Evolutionary conservation across 192 early-diverging fungal genomes (phyloP).

Genomic region (Coemansia aciculifera): DNA sequence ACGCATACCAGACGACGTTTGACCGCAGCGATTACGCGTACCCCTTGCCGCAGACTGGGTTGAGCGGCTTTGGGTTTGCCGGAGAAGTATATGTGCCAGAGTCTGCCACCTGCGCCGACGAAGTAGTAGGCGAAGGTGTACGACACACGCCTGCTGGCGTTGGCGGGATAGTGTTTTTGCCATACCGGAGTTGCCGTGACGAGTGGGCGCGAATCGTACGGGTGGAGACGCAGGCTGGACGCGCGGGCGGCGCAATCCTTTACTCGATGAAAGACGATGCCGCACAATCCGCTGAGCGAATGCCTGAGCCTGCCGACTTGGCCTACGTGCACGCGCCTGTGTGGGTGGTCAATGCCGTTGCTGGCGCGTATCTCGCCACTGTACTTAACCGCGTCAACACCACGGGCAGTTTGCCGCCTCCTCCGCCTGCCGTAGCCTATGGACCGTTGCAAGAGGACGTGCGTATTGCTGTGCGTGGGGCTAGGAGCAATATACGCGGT

Average conservation of each 20-base stretch:
- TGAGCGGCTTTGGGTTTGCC: conserved; percentile 32
- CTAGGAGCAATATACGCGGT: background rate
- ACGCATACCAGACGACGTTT: conserved; percentile 36
- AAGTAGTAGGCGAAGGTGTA: conserved; percentile 8
- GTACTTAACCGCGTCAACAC: conserved; percentile 15
- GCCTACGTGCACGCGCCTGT: conserved; percentile 30
- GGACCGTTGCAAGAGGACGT: conserved; percentile 17
- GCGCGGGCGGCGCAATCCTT: conserved; percentile 35
- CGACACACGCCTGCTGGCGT: conserved; percentile 2
- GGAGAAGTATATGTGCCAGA: conserved; percentile 46
- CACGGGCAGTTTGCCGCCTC: background rate
- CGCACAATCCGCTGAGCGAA: conserved; percentile 38
- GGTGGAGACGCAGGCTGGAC: conserved; percentile 16
- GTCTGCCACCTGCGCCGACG: conserved; percentile 28
- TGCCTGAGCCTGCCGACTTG: conserved; percentile 10
- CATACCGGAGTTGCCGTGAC: conserved; percentile 34
- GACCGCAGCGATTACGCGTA: conserved; percentile 51
- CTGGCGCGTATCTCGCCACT: conserved; percentile 28
- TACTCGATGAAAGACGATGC: conserved; percentile 51
- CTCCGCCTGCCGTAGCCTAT: conserved; percentile 29
- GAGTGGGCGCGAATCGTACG: conserved; percentile 37
- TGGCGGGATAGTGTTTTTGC: conserved; percentile 44
- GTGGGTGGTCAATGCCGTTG: conserved; percentile 45
- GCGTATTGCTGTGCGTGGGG: conserved; percentile 14
- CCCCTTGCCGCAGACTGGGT: conserved; percentile 37